phyloP scores from a whole-genome alignment of 2,329 filamentous ascomycete species.

The Fusarium praegraminearum region DNA sequence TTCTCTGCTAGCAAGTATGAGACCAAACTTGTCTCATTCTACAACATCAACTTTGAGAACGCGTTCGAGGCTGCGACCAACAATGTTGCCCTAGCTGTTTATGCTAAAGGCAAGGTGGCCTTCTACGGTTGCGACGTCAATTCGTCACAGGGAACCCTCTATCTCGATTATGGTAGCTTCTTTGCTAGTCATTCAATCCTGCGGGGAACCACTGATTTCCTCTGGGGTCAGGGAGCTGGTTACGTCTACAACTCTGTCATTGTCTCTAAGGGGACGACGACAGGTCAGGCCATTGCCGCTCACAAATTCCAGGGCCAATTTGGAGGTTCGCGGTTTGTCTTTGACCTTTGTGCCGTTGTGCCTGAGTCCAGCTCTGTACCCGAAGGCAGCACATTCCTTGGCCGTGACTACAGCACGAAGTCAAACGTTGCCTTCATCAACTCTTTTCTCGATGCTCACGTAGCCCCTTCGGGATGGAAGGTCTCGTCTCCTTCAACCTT shows the following conservation, averaged over 20 bases:
- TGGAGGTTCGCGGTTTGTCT: slow-evolving; percentile 55
- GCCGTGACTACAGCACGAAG: slow-evolving; percentile 45
- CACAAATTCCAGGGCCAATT: slow-evolving; percentile 45
- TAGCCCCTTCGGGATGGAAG: slow-evolving; percentile 46
- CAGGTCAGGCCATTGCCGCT: slow-evolving; percentile 46
- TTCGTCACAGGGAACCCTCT: slow-evolving; percentile 40
- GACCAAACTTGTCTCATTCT: slow-evolving; percentile 46
- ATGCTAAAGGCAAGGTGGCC: slow-evolving; percentile 53
- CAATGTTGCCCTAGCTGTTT: slow-evolving; percentile 42
- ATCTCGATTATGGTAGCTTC: slow-evolving; percentile 42
- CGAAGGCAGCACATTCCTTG: slow-evolving; percentile 45
- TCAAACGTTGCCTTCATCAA: slow-evolving; percentile 48
- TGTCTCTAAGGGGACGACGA: slow-evolving; percentile 22
- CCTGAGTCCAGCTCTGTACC: slow-evolving; percentile 45
- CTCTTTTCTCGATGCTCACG: slow-evolving; percentile 48
- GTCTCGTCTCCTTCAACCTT: slow-evolving; percentile 43
- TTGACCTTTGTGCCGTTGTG: slow-evolving; percentile 56
- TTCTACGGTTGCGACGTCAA: slow-evolving; percentile 55
- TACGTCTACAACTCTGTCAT: slow-evolving; percentile 45
- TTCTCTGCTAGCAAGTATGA: slow-evolving; percentile 48
- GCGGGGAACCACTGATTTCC: slow-evolving; percentile 39
- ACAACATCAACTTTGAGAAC: slow-evolving; percentile 50
- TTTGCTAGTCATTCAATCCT: slow-evolving; percentile 40
- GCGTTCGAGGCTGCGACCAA: slow-evolving; percentile 28
- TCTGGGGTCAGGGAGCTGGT: slow-evolving; percentile 43